Evolutionary conservation across 2,329 filamentous ascomycete species (phyloP).

Genomic region (Trichophyton verrucosum): DNA sequence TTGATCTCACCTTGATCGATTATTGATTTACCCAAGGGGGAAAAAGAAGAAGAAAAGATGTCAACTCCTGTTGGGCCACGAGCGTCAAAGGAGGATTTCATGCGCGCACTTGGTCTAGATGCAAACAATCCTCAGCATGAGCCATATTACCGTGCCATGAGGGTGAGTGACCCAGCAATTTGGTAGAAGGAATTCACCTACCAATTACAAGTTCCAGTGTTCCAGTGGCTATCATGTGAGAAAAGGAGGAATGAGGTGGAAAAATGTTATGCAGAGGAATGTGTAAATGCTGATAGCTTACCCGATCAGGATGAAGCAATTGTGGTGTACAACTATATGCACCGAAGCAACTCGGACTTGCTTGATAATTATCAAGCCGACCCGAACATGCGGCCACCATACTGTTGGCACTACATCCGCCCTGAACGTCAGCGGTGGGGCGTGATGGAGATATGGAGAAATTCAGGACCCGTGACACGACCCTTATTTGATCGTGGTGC

Average conservation of each 20-base stretch:
- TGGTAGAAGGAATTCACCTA: background rate
- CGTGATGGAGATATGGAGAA: slow-evolving; percentile 32
- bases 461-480: slow-evolving; percentile 28
- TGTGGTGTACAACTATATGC: slow-evolving; percentile 31
- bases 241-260: background rate
- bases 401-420: slow-evolving; percentile 37
- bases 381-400: slow-evolving; percentile 28
- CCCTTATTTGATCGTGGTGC: slow-evolving; percentile 30
- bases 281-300: background rate
- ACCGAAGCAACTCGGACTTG: slow-evolving; percentile 29
- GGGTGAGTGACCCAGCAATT: slow-evolving; percentile 22
- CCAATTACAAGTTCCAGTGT: background rate
- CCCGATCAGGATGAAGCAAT: slow-evolving; percentile 33
- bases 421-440: slow-evolving; percentile 32
- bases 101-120: slow-evolving; percentile 32
- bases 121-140: slow-evolving; percentile 33
- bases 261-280: background rate
- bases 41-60: slow-evolving; percentile 17
- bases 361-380: slow-evolving; percentile 30
- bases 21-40: background rate
- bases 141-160: slow-evolving; percentile 34
- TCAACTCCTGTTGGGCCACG: slow-evolving; percentile 28
- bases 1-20: background rate
- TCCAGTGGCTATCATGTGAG: background rate
- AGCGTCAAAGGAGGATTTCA: slow-evolving; percentile 36